phyloP scores from a whole-genome alignment of 140 eudicot species.

The Anethum foeniculum region DNA sequence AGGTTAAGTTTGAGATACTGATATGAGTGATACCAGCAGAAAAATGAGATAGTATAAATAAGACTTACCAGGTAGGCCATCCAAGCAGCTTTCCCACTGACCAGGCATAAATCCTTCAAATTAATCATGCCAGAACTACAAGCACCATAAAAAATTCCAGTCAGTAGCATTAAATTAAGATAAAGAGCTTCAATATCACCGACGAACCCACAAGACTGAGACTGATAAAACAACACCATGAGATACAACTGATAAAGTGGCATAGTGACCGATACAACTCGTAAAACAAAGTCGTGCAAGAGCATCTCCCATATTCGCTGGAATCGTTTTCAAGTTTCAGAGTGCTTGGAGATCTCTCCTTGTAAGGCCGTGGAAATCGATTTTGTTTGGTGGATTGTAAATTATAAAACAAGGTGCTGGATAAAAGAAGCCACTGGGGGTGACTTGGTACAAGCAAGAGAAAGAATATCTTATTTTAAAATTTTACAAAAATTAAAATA shows the following conservation, averaged over 20 bases:
- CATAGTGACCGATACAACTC: background rate
- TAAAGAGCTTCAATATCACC: background rate
- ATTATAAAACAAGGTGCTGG: background rate
- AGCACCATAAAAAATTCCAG: background rate
- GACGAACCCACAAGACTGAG: background rate
- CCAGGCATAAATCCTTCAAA: slow-evolving; percentile 73
- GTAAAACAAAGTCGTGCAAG: background rate
- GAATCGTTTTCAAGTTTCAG: background rate
- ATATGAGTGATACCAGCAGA: background rate
- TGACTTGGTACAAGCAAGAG: background rate
- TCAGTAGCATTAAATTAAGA: background rate
- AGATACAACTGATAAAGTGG: background rate
- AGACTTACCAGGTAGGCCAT: slow-evolving; percentile 91
- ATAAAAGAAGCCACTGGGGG: background rate
- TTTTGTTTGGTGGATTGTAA: background rate
- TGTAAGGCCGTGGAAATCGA: background rate
- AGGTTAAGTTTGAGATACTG: background rate
- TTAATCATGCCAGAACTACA: slow-evolving; percentile 81
- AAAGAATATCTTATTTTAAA: background rate
- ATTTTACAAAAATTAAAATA: background rate
- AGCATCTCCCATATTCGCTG: background rate
- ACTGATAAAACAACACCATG: background rate
- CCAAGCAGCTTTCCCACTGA: slow-evolving; percentile 99
- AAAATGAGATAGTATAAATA: background rate
- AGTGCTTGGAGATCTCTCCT: background rate